Base-by-base conservation (phyloP, 371 early-diverging fungal genomes). In the Capillidium heterosporum region DNA sequence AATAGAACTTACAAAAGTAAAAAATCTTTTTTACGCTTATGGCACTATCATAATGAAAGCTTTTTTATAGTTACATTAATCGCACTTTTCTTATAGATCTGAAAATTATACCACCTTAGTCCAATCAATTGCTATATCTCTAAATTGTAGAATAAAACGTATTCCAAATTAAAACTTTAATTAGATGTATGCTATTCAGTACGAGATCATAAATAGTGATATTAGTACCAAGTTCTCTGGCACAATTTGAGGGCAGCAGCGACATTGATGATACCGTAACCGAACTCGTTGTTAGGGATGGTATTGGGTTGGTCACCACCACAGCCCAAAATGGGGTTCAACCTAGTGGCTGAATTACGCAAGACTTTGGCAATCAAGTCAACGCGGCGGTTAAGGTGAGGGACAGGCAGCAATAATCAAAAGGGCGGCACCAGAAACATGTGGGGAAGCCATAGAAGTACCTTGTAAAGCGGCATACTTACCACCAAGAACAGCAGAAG, bases 391-490 rank as follows among this genome's bases (percentile, higher is more conserved):
- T 13, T 13, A 24, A 42, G 43, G 11, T 42, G n/a, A 8, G 19
- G 55, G 55, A 28, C 55, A 55, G 15, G 23, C 61, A 2, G 40
- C 42, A 21, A 55, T 55, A 4, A 55, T 27, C 23, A 55, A 27
- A 4, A 55, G 67, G 11, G 82, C 78, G 31, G 79, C 79, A 39
- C 89, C 90, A 27, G 82, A 71, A 15, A 85, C 84, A 64, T 87
- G 87, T 5, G 90, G 89, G 21, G 76, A 67, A 3, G 89, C 85
- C 88, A 89, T 89, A 1, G 69, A 69, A 0, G 74, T 74, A 8
- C 76, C 76, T 21, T 65, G 42, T 2, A 40, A 44, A n/a, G 28
- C 55, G 10, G 55, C 55, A 42, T 26, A 42, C 28, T 43, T 17
- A 44, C 26, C n/a, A 17, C 55, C 55, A 10, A 8, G 43, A 65